Percentiles rank a stretch among this genome's conserved stretches.
phyloP scores from a whole-genome alignment of 345 rosid species.

The Aurinia saxatilis region DNA sequence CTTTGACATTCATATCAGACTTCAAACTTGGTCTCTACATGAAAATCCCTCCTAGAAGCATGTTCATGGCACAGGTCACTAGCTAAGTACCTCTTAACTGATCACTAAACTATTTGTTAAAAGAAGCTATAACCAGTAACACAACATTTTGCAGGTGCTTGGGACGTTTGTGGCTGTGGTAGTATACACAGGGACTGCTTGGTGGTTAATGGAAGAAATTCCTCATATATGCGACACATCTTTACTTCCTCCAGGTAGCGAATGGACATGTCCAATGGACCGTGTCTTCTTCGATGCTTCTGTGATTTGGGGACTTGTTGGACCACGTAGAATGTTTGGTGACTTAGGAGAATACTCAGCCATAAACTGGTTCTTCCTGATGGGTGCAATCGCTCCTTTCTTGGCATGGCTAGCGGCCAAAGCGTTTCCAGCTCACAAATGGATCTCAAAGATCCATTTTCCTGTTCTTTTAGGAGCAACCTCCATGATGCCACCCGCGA shows the following conservation, averaged over 20 bases:
- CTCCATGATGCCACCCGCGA: slow-evolving; percentile 67
- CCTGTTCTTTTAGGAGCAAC: slow-evolving; percentile 69
- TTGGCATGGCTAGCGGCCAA: slow-evolving; percentile 63
- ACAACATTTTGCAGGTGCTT: slow-evolving; percentile 36
- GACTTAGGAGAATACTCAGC: slow-evolving; percentile 51
- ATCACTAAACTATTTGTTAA: not conserved
- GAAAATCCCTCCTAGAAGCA: slow-evolving; percentile 84
- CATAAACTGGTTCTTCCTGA: slow-evolving; percentile 66
- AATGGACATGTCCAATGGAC: slow-evolving; percentile 77
- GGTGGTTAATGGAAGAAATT: slow-evolving; percentile 72
- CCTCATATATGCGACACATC: slow-evolving; percentile 60
- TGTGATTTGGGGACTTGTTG: slow-evolving; percentile 83
- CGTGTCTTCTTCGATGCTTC: slow-evolving; percentile 66
- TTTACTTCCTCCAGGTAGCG: slow-evolving; percentile 46
- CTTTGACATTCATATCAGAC: slow-evolving; percentile 54
- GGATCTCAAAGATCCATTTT: slow-evolving; percentile 59
- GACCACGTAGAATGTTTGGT: slow-evolving; percentile 76
- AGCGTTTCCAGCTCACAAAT: slow-evolving; percentile 43
- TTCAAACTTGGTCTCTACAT: slow-evolving; percentile 90
- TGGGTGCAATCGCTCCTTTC: slow-evolving; percentile 57
- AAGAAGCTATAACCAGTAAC: not conserved
- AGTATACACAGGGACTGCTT: slow-evolving; percentile 57
- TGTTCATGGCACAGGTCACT: slow-evolving; percentile 52
- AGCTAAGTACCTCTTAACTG: not conserved
- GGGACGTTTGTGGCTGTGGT: slow-evolving; percentile 55